Evolutionary conservation across 2,329 filamentous ascomycete species (phyloP).

Genomic region (Fusarium sp.): DNA sequence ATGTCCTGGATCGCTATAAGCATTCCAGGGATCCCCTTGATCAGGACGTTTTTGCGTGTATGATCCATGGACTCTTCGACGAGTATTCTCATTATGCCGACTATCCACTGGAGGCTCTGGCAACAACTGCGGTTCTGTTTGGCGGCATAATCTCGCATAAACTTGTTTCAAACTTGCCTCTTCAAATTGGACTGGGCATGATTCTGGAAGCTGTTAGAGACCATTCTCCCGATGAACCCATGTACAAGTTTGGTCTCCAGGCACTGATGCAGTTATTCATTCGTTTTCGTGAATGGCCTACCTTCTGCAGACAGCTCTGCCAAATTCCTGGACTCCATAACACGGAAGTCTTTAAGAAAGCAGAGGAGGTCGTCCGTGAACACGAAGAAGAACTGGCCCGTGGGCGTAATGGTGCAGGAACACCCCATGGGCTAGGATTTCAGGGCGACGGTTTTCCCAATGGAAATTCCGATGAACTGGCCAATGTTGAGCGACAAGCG

Average conservation of each 20-base stretch:
- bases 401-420: slow-evolving; percentile 65
- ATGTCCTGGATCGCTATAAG: slow-evolving; percentile 87
- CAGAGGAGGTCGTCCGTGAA: slow-evolving; percentile 81
- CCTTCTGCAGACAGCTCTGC: slow-evolving; percentile 87
- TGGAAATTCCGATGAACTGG: slow-evolving; percentile 74
- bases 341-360: slow-evolving; percentile 86
- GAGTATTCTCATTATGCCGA: slow-evolving; percentile 96
- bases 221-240: slow-evolving; percentile 83
- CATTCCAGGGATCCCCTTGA: slow-evolving; percentile 84
- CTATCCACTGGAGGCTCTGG: slow-evolving; percentile 95
- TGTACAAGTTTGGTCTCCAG: slow-evolving; percentile 99
- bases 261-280: slow-evolving; percentile 89
- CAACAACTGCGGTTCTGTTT: slow-evolving; percentile 95
- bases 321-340: slow-evolving; percentile 85
- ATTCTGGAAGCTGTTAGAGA: slow-evolving; percentile 96
- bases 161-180: slow-evolving; percentile 87
- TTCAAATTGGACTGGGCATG: slow-evolving; percentile 96
- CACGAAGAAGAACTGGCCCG: slow-evolving; percentile 71
- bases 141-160: slow-evolving; percentile 96
- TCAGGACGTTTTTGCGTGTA: slow-evolving; percentile 96
- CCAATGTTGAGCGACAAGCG: slow-evolving; percentile 68
- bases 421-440: slow-evolving; percentile 53
- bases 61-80: slow-evolving; percentile 98
- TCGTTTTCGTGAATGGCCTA: slow-evolving; percentile 93
- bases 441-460: slow-evolving; percentile 71